Evolutionary conservation across 805 yeast genomes (phyloP).

Genomic region (Vanderwaltozyma tropicalis): DNA sequence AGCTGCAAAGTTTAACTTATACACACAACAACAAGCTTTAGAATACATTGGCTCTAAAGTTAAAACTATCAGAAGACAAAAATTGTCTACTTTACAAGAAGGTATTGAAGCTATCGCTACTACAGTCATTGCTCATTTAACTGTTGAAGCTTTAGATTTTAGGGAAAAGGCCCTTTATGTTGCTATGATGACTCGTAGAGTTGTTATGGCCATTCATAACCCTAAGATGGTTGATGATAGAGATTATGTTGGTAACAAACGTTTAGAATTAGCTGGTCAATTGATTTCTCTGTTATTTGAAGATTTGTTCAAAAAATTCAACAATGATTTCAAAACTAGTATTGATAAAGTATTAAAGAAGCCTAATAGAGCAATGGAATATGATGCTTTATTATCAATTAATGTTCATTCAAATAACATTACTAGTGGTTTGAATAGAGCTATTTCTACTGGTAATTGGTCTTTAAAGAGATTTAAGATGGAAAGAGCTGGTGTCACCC

Average conservation of each 20-base stretch:
- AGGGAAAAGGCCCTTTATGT: constrained; percentile 89
- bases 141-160: constrained; percentile 76
- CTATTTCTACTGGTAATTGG: constrained; percentile 99
- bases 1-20: constrained; percentile 72
- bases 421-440: constrained; percentile 88
- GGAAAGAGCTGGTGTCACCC: constrained; percentile 99
- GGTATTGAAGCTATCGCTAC: constrained; percentile 96
- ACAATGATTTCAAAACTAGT: constrained; percentile 86
- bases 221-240: constrained; percentile 96
- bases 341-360: constrained; percentile 89
- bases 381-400: constrained; percentile 83
- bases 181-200: constrained; percentile 95
- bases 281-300: constrained; percentile 89
- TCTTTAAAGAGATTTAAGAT: constrained; percentile 95
- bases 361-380: constrained; percentile 90
- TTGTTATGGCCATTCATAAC: constrained; percentile 87
- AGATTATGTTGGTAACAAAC: constrained; percentile 96
- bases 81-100: constrained; percentile 73
- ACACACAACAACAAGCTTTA: constrained; percentile 88
- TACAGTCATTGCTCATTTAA: constrained; percentile 88
- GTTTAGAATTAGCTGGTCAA: constrained; percentile 95
- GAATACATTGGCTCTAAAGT: constrained; percentile 86
- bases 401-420: constrained; percentile 88
- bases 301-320: constrained; percentile 94
- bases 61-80: constrained; percentile 86